Percentiles rank a stretch among this genome's conserved stretches.
phyloP scores from a whole-genome alignment of 2,329 filamentous ascomycete species.

The Didymosphaeria variabile region DNA sequence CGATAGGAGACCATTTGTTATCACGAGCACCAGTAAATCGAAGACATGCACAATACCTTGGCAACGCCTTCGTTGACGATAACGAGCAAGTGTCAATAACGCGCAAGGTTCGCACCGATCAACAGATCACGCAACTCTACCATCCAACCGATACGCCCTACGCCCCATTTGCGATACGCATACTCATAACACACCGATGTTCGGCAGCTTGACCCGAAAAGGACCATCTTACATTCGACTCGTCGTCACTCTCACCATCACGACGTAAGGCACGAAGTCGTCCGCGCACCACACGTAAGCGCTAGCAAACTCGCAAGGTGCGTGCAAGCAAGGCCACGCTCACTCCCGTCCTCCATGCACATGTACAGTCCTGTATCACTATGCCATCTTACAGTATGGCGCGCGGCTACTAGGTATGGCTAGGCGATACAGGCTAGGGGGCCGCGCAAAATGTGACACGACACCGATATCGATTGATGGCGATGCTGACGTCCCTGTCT shows the following conservation, averaged over 20 bases:
- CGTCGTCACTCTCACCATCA: no score
- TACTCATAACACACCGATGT: neutral
- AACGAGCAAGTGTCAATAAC: neutral
- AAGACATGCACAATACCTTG: neutral
- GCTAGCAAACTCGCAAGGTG: constrained; percentile 13
- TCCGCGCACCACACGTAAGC: constrained; percentile 22
- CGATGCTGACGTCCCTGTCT: constrained; percentile 5
- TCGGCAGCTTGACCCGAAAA: neutral
- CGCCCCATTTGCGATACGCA: neutral
- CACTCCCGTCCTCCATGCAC: no score
- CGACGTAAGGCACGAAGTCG: neutral
- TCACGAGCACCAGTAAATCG: no score
- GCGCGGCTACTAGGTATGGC: constrained; percentile 17
- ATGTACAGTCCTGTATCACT: no score
- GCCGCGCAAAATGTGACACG: constrained; percentile 16
- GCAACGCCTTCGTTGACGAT: neutral
- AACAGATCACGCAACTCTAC: neutral
- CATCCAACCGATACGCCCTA: neutral
- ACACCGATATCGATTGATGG: neutral
- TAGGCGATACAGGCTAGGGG: neutral
- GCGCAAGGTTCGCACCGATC: neutral
- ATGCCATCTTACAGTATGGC: neutral
- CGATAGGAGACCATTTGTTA: no score
- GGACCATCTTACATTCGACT: neutral
- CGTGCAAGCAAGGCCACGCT: no score